phyloP scores from a whole-genome alignment of 441 rosid genomes.

The Gossypium lobatum region DNA sequence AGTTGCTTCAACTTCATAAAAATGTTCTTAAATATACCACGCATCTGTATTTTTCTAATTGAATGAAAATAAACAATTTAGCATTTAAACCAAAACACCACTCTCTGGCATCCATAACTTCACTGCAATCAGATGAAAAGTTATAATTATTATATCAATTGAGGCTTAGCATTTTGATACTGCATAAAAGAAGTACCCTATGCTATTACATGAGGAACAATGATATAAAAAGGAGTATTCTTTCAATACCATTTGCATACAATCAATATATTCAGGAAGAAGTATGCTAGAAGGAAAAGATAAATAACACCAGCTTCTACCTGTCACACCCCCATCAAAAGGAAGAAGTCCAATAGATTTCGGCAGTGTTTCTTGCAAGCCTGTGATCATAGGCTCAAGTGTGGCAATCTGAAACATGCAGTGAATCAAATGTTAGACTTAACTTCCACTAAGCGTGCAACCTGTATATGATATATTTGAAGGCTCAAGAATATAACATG shows the following conservation, averaged over 20 bases:
- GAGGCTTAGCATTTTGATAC: neutral
- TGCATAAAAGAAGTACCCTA: neutral
- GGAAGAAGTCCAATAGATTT: constrained; percentile 96
- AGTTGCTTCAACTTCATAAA: neutral
- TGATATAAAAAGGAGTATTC: neutral
- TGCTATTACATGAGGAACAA: neutral
- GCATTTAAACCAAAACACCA: neutral
- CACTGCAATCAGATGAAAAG: neutral
- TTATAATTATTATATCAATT: neutral
- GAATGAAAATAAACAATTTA: neutral
- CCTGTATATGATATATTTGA: neutral
- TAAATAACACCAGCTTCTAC: constrained; percentile 25
- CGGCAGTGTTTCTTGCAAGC: constrained; percentile 91
- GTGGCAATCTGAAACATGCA: constrained; percentile 54
- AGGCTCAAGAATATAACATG: neutral
- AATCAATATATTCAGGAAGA: neutral
- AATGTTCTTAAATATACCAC: neutral
- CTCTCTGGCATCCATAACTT: neutral
- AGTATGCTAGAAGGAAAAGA: neutral
- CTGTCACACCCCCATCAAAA: constrained; percentile 94
- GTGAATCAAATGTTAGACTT: constrained; percentile 14
- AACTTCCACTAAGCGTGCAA: constrained; percentile 1
- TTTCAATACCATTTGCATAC: neutral
- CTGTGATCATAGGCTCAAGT: constrained; percentile 85
- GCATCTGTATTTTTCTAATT: neutral